Evolutionary conservation across 139 green algal genomes (phyloP), one percentile per base, ranked within the genome.

Genomic region (Chlamydomonas asymmetrica): DNA sequence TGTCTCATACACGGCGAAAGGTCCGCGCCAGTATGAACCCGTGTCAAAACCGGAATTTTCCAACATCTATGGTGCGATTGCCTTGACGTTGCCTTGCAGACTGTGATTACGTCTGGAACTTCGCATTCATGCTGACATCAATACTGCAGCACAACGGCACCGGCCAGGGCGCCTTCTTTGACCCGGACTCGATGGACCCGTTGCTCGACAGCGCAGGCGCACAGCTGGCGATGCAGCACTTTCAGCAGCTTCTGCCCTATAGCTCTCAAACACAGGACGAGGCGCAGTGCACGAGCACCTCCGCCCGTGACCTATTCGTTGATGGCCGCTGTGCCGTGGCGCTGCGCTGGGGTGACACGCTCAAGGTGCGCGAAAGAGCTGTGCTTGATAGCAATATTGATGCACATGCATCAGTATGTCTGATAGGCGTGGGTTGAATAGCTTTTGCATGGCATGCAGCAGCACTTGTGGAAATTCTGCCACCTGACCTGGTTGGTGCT

Each of bases 51-150:
- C n/a, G n/a, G n/a, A n/a, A n/a, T n/a, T n/a, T n/a, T n/a, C n/a
- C n/a, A n/a, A n/a, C n/a, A n/a, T n/a, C n/a, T n/a, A n/a, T n/a
- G n/a, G n/a, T n/a, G n/a, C n/a, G n/a, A n/a, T n/a, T n/a, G n/a
- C n/a, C n/a, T n/a, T n/a, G n/a, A n/a, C n/a, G n/a, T n/a, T n/a
- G n/a, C n/a, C n/a, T n/a, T n/a, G n/a, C 66, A 75, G 74, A 76
- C n/a, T 67, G 54, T 41, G 49, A 25, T 35, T 76, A 80, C 54
- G 35, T 57, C 34, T 56, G 35, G 8, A 35, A 41, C 49, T 48
- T 83, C 63, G 71, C 59, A 56, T 59, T 75, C 66, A 64, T 83
- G 31, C 73, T 83, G 71, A 54, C 39, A 10, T 63, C 78, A 5
- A 73, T 74, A 56, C 40, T 83, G 37, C 78, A 83, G 62, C 57